Evolutionary conservation across 805 yeast species (phyloP).

Genomic region (Pichia eremophila): DNA sequence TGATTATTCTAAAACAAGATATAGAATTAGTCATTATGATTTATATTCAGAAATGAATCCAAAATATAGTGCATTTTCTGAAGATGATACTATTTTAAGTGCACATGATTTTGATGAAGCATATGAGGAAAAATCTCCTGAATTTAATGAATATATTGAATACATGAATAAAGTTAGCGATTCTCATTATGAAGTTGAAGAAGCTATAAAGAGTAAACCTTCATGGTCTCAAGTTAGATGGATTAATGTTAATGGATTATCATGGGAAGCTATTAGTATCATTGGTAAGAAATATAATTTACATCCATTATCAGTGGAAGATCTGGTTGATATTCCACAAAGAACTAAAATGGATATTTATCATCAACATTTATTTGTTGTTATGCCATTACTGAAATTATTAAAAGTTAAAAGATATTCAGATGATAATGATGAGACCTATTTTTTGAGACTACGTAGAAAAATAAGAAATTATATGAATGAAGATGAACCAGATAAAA

Average conservation of each 20-base stretch:
- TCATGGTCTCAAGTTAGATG: constrained; percentile 43
- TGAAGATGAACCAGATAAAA: neutral
- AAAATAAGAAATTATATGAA: neutral
- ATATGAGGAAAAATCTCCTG: constrained; percentile 1
- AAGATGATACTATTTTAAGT: constrained; percentile 9
- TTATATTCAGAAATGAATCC: constrained; percentile 23
- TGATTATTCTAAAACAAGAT: constrained; percentile 38
- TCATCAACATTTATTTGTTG: constrained; percentile 41
- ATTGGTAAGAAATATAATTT: constrained; percentile 36
- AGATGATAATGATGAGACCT: constrained; percentile 1
- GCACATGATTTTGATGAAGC: constrained; percentile 7
- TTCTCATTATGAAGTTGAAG: constrained; percentile 23
- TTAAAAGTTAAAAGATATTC: constrained; percentile 20
- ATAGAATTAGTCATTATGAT: constrained; percentile 36
- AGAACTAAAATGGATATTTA: constrained; percentile 50
- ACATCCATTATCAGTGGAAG: constrained; percentile 51
- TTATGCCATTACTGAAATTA: constrained; percentile 43
- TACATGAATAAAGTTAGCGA: constrained; percentile 13
- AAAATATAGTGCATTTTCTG: constrained; percentile 12
- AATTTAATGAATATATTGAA: constrained; percentile 4
- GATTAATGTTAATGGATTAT: constrained; percentile 51
- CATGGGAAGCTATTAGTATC: constrained; percentile 48
- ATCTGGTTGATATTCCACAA: constrained; percentile 55
- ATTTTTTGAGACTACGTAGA: neutral
- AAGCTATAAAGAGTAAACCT: constrained; percentile 30